Percentiles rank a stretch among this genome's conserved stretches.
Conservation (phyloP, 192 early-diverging fungal genomes). For the Backusella luteola region DNA sequence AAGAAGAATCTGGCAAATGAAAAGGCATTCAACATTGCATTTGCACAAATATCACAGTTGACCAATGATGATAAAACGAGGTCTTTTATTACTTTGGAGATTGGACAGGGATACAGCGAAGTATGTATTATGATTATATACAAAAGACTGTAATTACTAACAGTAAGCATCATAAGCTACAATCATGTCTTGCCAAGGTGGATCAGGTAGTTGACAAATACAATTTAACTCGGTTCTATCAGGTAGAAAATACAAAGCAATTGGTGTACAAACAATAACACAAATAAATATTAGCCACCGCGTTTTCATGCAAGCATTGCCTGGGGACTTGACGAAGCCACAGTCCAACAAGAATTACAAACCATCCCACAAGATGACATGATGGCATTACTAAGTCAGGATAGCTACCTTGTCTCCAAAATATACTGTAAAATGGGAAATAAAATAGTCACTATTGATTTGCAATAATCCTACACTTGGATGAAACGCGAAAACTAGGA, state of each 20-base stretch:
- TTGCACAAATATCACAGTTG: not conserved
- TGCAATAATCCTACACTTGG: not conserved
- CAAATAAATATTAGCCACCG: not conserved
- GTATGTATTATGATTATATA: not conserved
- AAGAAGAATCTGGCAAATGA: not conserved
- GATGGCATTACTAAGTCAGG: not conserved
- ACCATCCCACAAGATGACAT: not conserved
- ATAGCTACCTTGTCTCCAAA: not conserved
- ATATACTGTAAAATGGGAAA: not conserved
- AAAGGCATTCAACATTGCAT: not conserved
- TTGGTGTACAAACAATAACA: not conserved
- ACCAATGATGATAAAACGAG: conserved; percentile 7
- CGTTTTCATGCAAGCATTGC: conserved; percentile 10
- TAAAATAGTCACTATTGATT: not conserved
- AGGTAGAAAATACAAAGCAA: not conserved
- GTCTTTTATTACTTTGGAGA: conserved; percentile 6
- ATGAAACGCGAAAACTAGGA: not conserved
- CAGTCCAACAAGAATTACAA: not conserved
- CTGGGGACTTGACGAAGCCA: not conserved
- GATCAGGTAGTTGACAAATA: not conserved
- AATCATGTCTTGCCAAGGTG: not conserved
- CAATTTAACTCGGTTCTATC: not conserved
- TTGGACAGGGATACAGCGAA: not conserved
- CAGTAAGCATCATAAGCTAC: not conserved
- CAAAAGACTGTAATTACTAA: not conserved